Evolutionary conservation across 2,329 filamentous ascomycete genomes (phyloP).

Genomic region (Dothidotthia symphoricarpi): DNA sequence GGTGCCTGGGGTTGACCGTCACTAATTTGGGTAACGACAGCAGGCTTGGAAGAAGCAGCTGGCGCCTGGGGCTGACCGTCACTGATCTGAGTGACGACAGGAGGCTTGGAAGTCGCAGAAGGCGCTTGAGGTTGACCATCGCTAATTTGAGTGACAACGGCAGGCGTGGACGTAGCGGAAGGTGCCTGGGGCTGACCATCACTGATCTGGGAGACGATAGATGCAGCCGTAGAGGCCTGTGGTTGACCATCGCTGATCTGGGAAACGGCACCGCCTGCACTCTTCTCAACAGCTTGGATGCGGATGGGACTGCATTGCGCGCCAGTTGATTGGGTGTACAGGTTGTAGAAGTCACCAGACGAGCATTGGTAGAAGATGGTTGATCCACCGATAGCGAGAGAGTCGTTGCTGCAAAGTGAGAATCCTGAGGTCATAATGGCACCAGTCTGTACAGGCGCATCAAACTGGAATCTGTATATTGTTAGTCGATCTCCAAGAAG

Average conservation of each 20-base stretch:
- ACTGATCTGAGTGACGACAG: slow-evolving; percentile 26
- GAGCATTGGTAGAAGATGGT: slow-evolving; percentile 73
- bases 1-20: slow-evolving; percentile 24
- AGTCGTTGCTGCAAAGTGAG: slow-evolving; percentile 66
- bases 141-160: slow-evolving; percentile 22
- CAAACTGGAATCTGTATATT: slow-evolving; percentile 42
- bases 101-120: slow-evolving; percentile 8
- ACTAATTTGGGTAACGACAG: slow-evolving; percentile 23
- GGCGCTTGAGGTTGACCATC: slow-evolving; percentile 26
- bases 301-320: slow-evolving; percentile 60
- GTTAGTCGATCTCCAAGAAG: slow-evolving; percentile 5
- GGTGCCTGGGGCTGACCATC: slow-evolving; percentile 28
- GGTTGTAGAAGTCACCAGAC: slow-evolving; percentile 75
- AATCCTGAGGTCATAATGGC: slow-evolving; percentile 72
- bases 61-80: slow-evolving; percentile 30
- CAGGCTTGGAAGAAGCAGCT: slow-evolving; percentile 2
- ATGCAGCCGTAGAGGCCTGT: slow-evolving; percentile 14
- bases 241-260: slow-evolving; percentile 30
- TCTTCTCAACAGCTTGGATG: slow-evolving; percentile 20
- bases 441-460: slow-evolving; percentile 57
- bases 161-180: slow-evolving; percentile 9
- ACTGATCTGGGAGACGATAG: slow-evolving; percentile 16
- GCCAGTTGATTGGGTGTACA: slow-evolving; percentile 71
- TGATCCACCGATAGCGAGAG: slow-evolving; percentile 65
- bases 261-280: slow-evolving; percentile 15